Evolutionary conservation across 2,329 filamentous ascomycete genomes (phyloP).

Genomic region (Sporothrix schenckii): DNA sequence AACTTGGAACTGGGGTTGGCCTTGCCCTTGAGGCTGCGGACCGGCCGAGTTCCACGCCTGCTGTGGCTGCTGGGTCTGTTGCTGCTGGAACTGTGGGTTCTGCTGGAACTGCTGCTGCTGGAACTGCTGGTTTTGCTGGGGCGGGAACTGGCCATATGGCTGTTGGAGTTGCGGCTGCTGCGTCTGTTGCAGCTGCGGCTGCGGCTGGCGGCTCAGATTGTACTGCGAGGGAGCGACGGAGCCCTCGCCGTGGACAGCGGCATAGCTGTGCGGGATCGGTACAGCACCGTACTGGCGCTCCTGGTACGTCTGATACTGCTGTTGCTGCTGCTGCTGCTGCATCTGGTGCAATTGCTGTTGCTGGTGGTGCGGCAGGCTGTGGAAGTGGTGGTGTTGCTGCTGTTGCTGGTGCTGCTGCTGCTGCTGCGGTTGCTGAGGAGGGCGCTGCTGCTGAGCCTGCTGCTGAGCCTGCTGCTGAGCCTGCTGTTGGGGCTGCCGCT

Average conservation of each 20-base stretch:
- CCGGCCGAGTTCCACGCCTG: constrained; percentile 20
- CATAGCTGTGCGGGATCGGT: constrained; percentile 46
- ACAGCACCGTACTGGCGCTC: constrained; percentile 47
- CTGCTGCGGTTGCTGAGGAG: background rate
- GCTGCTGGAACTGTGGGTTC: constrained; percentile 12
- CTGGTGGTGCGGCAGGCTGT: background rate
- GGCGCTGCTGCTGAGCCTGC: background rate
- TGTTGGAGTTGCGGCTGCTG: constrained; percentile 2
- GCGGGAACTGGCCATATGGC: background rate
- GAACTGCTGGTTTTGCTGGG: constrained; percentile 8
- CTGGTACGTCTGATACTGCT: background rate
- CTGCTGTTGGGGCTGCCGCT: background rate
- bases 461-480: background rate
- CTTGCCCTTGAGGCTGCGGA: background rate
- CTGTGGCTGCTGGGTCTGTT: background rate
- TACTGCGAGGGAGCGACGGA: constrained; percentile 41
- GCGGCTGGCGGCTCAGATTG: background rate
- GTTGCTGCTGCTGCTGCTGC: constrained; percentile 2
- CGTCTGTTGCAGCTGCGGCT: constrained; percentile 20
- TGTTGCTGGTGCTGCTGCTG: constrained; percentile 9
- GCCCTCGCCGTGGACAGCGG: constrained; percentile 46
- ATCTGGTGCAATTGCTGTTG: background rate
- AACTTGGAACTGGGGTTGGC: constrained; percentile 5
- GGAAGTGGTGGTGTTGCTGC: constrained; percentile 5
- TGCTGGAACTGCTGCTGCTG: constrained; percentile 17